phyloP scores from a whole-genome alignment of 805 yeast genomes.

The Yarrowia sp. region DNA sequence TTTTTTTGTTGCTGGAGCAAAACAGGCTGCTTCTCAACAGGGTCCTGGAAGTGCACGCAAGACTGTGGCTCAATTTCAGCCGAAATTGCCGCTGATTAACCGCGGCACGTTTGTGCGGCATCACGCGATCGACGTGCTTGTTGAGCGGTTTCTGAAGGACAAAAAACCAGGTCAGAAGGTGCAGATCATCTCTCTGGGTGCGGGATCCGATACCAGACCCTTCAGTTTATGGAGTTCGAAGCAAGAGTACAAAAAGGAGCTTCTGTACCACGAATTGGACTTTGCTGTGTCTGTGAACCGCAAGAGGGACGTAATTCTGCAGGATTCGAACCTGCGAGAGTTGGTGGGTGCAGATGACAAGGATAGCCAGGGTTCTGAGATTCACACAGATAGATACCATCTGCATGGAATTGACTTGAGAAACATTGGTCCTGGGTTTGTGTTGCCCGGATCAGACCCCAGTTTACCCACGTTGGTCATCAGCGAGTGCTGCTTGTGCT shows the following conservation, averaged over 20 bases:
- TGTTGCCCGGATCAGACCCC: constrained; percentile 47
- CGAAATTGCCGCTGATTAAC: constrained; percentile 65
- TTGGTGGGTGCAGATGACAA: constrained; percentile 44
- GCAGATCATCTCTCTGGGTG: constrained; percentile 74
- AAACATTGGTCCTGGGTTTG: constrained; percentile 43
- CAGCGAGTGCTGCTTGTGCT: constrained; percentile 81
- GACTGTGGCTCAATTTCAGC: constrained; percentile 41
- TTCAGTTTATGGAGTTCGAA: constrained; percentile 56
- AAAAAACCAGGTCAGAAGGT: constrained; percentile 41
- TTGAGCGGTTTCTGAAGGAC: constrained; percentile 51
- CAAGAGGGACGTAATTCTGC: constrained; percentile 59
- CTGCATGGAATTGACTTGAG: constrained; percentile 65
- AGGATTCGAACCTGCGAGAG: constrained; percentile 47
- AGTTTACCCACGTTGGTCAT: constrained; percentile 64
- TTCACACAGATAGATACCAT: constrained; percentile 54
- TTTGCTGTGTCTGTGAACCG: constrained; percentile 61
- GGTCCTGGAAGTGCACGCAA: constrained; percentile 34
- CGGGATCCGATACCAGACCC: constrained; percentile 79
- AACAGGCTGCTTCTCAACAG: constrained; percentile 19
- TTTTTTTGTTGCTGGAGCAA: constrained; percentile 43
- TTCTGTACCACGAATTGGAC: constrained; percentile 68
- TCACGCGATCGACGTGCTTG: constrained; percentile 54
- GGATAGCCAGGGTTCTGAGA: constrained; percentile 36
- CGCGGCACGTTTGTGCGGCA: constrained; percentile 66
- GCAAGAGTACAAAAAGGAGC: constrained; percentile 42